These are phyloP conservation scores for Syncephalastrum monosporum DNA, from an alignment of 371 early-diverging fungal genomes.

Conservation along the genomic window DNA sequence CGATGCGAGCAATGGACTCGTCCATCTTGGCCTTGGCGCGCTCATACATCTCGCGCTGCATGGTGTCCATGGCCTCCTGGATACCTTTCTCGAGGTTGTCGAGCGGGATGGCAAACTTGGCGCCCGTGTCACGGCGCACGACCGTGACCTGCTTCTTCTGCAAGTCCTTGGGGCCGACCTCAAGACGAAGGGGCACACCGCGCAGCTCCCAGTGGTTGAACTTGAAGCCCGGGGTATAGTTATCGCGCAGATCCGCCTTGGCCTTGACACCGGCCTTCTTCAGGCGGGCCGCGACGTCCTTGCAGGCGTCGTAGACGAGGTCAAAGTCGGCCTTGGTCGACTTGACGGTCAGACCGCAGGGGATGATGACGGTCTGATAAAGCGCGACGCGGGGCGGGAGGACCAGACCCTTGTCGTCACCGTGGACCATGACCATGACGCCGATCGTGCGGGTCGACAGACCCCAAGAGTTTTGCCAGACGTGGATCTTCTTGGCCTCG, in stretches of 20 bases:
- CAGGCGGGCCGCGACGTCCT: slow-evolving; percentile 68
- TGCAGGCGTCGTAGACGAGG: slow-evolving; percentile 65
- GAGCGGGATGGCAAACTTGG: slow-evolving; percentile 65
- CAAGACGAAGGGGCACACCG: slow-evolving; percentile 98
- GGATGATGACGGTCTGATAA: slow-evolving; percentile 94
- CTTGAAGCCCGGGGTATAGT: slow-evolving; percentile 98
- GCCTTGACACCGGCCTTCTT: slow-evolving; percentile 84
- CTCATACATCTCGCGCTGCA: slow-evolving; percentile 93
- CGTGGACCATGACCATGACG: slow-evolving; percentile 99
- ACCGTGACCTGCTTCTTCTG: slow-evolving; percentile 77
- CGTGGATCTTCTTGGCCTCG: slow-evolving; percentile 63
- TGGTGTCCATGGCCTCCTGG: slow-evolving; percentile 70
- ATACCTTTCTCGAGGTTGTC: slow-evolving; percentile 63
- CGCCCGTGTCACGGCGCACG: slow-evolving; percentile 90
- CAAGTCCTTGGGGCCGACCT: slow-evolving; percentile 98
- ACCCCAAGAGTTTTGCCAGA: slow-evolving; percentile 99
- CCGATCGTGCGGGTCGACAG: slow-evolving; percentile 99
- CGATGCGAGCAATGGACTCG: slow-evolving; percentile 72
- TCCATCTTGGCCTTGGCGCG: slow-evolving; percentile 87
- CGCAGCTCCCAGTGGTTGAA: slow-evolving; percentile 99
- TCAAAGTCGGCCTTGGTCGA: slow-evolving; percentile 71
- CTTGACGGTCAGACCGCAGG: slow-evolving; percentile 95
- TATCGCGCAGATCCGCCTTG: slow-evolving; percentile 89
- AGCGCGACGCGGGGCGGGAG: slow-evolving; percentile 97
- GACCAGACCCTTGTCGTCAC: slow-evolving; percentile 99